These are phyloP conservation scores for sorghum (Sorghum bicolor) DNA, from an alignment of 176 grass and related monocot species.

Conservation along the genomic window DNA sequence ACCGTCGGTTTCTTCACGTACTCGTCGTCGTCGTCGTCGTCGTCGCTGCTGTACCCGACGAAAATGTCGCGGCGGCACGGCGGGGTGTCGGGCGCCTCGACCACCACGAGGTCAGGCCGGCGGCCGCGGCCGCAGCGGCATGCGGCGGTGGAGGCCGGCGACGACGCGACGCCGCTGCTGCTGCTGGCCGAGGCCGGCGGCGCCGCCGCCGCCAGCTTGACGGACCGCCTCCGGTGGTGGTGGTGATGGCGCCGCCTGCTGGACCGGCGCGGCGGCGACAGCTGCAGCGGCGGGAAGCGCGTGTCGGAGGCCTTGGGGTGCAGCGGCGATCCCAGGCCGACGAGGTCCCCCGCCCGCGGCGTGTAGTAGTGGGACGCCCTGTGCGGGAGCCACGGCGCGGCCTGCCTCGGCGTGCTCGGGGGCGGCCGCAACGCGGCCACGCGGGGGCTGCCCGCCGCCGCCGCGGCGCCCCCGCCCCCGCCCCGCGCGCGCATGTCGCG, in stretches of 20 bases:
- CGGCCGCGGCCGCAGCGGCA: constrained; percentile 30
- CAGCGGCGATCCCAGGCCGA: constrained; percentile 28
- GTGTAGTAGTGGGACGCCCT: constrained; percentile 87
- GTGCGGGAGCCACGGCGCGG: constrained; percentile 40
- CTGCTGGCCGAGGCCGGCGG: constrained; percentile 1
- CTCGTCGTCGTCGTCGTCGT: background rate
- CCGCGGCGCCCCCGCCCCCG: background rate
- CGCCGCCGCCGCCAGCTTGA: constrained; percentile 14
- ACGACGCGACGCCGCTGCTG: constrained; percentile 37
- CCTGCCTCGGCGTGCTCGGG: constrained; percentile 28
- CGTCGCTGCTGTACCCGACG: constrained; percentile 32
- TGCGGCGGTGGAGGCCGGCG: constrained; percentile 38
- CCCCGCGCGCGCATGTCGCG: constrained; percentile 56
- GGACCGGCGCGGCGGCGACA: constrained; percentile 54
- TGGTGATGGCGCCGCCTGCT: constrained; percentile 19
- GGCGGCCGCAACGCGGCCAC: background rate
- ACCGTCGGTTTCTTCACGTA: background rate
- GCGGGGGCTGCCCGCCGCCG: background rate
- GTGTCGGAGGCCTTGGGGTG: constrained; percentile 42
- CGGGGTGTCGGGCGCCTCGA: constrained; percentile 36
- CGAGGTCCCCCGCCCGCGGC: constrained; percentile 30
- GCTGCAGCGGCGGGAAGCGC: constrained; percentile 50
- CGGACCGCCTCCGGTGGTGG: constrained; percentile 25
- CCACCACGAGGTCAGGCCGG: background rate
- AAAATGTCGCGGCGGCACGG: constrained; percentile 38